Evolutionary conservation across 768 basidiomycete species (phyloP).

Genomic region (Multifurca ochricompacta): DNA sequence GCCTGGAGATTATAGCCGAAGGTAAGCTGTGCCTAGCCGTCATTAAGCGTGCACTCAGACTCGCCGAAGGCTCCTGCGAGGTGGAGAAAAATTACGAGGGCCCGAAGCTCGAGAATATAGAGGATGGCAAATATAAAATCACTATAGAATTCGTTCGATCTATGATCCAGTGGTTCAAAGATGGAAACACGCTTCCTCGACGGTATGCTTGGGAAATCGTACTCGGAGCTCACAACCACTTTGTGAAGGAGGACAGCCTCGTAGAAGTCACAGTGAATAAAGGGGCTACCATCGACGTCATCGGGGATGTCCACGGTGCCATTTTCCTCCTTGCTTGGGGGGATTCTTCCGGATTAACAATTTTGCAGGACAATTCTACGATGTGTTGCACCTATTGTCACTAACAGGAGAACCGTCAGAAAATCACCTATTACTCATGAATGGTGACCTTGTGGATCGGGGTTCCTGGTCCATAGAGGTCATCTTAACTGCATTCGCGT

Average conservation of each 20-base stretch:
- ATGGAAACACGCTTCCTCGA: constrained; percentile 84
- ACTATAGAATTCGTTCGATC: constrained; percentile 69
- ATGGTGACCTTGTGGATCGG: constrained; percentile 94
- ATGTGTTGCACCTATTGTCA: constrained; percentile 78
- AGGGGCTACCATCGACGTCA: constrained; percentile 82
- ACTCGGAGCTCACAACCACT: constrained; percentile 70
- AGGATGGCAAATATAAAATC: constrained; percentile 64
- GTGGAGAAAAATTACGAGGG: constrained; percentile 68
- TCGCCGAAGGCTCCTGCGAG: constrained; percentile 59
- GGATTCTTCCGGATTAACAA: constrained; percentile 4
- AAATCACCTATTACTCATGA: constrained; percentile 84
- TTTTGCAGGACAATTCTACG: constrained; percentile 82
- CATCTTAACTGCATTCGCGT: constrained; percentile 86
- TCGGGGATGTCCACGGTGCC: constrained; percentile 91
- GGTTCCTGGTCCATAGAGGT: constrained; percentile 96
- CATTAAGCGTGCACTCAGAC: neutral
- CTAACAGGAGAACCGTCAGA: constrained; percentile 81
- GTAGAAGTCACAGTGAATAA: constrained; percentile 69
- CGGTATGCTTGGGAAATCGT: constrained; percentile 96
- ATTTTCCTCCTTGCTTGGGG: constrained; percentile 1
- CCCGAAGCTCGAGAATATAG: constrained; percentile 53
- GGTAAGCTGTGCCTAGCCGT: constrained; percentile 35
- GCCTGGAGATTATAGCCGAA: constrained; percentile 70
- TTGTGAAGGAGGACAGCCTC: constrained; percentile 72
- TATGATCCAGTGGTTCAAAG: constrained; percentile 92